Base-by-base conservation (phyloP, 768 basidiomycete species). In the Termitomyces sp. region DNA sequence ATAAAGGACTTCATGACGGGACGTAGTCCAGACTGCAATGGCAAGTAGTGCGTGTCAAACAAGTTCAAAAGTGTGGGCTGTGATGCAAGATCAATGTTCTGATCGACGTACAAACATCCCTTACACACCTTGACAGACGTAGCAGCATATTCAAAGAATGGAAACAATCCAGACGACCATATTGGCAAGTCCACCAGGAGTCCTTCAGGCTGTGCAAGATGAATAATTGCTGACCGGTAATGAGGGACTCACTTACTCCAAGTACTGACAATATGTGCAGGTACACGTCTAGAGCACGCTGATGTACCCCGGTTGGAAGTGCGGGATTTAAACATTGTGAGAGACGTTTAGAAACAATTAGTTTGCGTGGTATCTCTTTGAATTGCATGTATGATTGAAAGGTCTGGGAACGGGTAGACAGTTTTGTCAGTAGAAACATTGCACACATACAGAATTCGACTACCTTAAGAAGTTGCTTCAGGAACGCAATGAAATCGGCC, bases 71-170 rank as follows among this genome's bases (percentile, higher is more conserved):
- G 77, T 22, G 87, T 82, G 3, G 95, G 95, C 88, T 96, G 47
- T 26, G 5, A 24, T 31, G 37, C 0, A n/a, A 41, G 46, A 52
- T 51, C 42, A 34, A 20, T 15, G 29, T 20, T 33, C 39, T 47
- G 45, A 42, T 28, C 46, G 44, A 33, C 39, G 47, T 31, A 42
- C 31, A 37, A 37, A 54, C 13, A 16, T 46, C n/a, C 26, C 46
- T 12, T 29, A 57, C 73, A 51, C 62, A 90, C 93, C 81, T 93
- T 93, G 57, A 98, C 94, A 20, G 94, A 94, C n/a, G 95, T 98
- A n/a, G 96, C 89, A 10, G 97, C 94, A 71, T 94, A 98, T 73
- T 98, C 94, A 66, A 98, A 98, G 83, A 98, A 98, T 0, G 97
- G 97, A 70, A 99, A 98, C 5, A 99, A 73, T 7, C 97, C 97